Conservation (phyloP, 768 basidiomycete species). For the Glaciozyma martinii region DNA sequence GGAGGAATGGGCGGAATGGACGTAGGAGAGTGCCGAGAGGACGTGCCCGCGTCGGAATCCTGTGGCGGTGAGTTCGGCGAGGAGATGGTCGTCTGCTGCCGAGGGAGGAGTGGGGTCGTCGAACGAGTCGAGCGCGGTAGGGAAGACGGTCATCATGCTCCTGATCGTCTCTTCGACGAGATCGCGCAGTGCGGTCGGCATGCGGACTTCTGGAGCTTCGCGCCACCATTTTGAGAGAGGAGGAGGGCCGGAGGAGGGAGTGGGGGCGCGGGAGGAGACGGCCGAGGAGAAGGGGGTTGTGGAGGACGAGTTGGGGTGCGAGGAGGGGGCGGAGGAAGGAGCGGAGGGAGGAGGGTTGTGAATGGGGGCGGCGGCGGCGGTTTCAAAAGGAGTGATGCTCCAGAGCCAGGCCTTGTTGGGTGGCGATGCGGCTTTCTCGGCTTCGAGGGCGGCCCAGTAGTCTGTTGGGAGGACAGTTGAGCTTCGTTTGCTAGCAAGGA, state of each 20-base stretch:
- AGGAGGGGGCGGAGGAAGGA: neutral
- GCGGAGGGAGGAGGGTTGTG: constrained; percentile 9
- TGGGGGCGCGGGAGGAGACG: neutral
- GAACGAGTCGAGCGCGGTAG: constrained; percentile 40
- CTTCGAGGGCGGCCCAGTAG: constrained; percentile 29
- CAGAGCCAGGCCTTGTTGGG: constrained; percentile 32
- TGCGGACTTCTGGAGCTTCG: constrained; percentile 60
- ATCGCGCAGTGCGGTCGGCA: constrained; percentile 67
- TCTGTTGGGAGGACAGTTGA: neutral
- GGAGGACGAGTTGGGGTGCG: neutral
- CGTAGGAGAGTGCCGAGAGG: constrained; percentile 46
- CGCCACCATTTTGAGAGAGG: constrained; percentile 36
- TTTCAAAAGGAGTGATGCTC: constrained; percentile 28
- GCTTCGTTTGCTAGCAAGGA: constrained; percentile 5
- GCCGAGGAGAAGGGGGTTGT: neutral
- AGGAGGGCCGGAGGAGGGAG: neutral
- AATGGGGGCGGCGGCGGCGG: constrained; percentile 22
- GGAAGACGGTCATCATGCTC: constrained; percentile 40
- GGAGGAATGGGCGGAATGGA: constrained; percentile 45
- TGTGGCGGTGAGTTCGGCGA: constrained; percentile 52
- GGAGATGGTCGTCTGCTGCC: constrained; percentile 46
- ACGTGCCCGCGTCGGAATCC: constrained; percentile 53
- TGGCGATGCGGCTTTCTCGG: constrained; percentile 20
- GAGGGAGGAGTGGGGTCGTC: constrained; percentile 28
- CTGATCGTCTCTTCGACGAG: constrained; percentile 72